Evolutionary conservation across 1,284 basidiomycete species (phyloP).

Genomic region (Kwoniella shivajii): DNA sequence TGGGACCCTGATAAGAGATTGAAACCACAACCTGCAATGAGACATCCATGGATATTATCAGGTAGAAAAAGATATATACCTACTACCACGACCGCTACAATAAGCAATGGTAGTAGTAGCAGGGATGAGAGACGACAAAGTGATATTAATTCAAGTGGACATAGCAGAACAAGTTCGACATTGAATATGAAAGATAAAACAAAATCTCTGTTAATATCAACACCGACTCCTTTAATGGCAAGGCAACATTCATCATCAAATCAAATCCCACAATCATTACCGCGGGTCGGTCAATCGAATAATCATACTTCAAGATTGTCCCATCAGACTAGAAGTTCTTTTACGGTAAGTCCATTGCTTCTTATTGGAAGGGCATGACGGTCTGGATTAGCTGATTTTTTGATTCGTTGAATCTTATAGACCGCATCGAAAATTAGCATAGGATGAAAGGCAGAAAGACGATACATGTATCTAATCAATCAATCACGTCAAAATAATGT

Average conservation of each 20-base stretch:
- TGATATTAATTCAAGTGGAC: not conserved
- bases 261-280: constrained; percentile 1
- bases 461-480: too few relatives aligned
- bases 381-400: too few relatives aligned
- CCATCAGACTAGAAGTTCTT: constrained; percentile 11
- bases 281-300: constrained; percentile 25
- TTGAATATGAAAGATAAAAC: constrained; percentile 7
- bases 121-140: not conserved
- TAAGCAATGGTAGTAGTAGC: not conserved
- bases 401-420: constrained; percentile 2
- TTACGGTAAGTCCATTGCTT: constrained; percentile 5
- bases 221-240: constrained; percentile 50
- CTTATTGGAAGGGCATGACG: too few relatives aligned
- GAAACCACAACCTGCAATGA: constrained; percentile 88
- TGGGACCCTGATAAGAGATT: constrained; percentile 98
- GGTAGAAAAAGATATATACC: constrained; percentile 18
- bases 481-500: not conserved
- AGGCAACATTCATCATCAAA: constrained; percentile 16
- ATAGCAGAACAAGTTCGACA: not conserved
- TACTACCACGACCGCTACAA: not conserved
- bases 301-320: constrained; percentile 18
- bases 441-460: constrained; percentile 5
- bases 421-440: constrained; percentile 20
- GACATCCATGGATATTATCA: constrained; percentile 83
- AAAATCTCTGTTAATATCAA: constrained; percentile 40